Base-by-base conservation (phyloP, 2,329 filamentous ascomycete species). In the Alternaria arbusti region DNA sequence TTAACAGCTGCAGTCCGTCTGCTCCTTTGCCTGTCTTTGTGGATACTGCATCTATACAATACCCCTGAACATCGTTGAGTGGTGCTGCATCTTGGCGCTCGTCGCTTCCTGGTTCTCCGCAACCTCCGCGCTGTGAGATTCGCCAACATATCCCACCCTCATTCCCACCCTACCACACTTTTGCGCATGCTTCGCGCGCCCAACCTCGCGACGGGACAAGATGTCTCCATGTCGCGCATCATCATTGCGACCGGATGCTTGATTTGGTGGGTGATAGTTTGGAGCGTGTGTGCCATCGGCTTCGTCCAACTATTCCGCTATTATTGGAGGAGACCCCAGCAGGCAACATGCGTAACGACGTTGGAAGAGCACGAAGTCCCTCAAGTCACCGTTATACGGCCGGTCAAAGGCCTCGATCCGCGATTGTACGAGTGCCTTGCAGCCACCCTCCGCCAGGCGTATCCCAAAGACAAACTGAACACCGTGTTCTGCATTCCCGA, bases 401-500 rank as follows among this genome's bases (percentile, higher is more conserved):
- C 96, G 0, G 90, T 97, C 68, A 98, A 97, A 81, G 96, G 94
- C 64, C 86, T 97, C 59, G 96, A 98, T 78, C 92, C 94, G 5
- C 88, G 89, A 68, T 88, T 98, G 23, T 97, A 97, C 84, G 93
- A 97, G 74, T 98, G 96, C 75, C 90, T 99, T 44, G 91, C 92
- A 28, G 91, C 94, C 6, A 93, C 91, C 2, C 94, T 97, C 78
- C 88, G 84, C 50, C 94, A 97, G 79, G 86, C 88, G 58, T 98
- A 98, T 76, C 93, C 95, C 1, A 80, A 78, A 36, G 85, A 91
- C 73, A 94, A 90, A 74, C 80, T 97, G 60, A 92, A 91, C 22
- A 87, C 97, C 64, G 88, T 89, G 73, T 89, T 99, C 67, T 99
- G 96, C 77, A 86, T 99, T 43, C 87, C 92, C 5, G 89, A 90